Conservation (phyloP, 805 yeast species). For the Kodamaea laetipori region DNA sequence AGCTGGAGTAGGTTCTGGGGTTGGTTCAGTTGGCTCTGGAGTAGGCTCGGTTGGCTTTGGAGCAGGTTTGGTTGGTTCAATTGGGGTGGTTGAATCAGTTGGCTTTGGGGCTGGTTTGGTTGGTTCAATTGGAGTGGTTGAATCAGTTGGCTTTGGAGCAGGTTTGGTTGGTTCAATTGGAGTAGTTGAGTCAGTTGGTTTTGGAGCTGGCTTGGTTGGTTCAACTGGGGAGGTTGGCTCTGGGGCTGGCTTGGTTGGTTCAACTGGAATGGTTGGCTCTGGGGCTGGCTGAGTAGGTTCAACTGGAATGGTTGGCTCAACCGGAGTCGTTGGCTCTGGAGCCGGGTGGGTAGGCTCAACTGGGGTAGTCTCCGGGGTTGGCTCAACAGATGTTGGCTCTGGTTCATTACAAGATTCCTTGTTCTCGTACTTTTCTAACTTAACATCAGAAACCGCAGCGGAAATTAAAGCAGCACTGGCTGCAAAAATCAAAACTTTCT, state of each 20-base stretch:
- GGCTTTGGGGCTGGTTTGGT: no score
- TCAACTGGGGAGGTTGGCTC: not conserved
- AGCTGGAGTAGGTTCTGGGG: not conserved
- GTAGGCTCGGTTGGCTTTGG: not conserved
- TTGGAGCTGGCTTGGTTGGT: constrained; percentile 1
- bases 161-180: constrained; percentile 4
- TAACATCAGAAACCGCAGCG: not conserved
- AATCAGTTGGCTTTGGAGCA: not conserved
- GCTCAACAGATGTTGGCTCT: not conserved
- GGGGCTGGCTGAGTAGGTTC: not conserved
- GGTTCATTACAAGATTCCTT: not conserved
- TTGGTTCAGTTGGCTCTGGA: not conserved
- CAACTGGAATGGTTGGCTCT: not conserved
- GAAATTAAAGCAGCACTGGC: constrained; percentile 3
- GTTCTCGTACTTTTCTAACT: not conserved
- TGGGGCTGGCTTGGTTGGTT: not conserved
- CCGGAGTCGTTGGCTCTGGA: not conserved
- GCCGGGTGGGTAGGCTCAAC: not conserved
- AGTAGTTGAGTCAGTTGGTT: not conserved
- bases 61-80: not conserved
- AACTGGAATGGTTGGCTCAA: not conserved
- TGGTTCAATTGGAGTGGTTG: constrained; percentile 1
- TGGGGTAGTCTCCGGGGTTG: not conserved
- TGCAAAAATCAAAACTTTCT: constrained; percentile 2
- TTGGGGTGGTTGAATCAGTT: not conserved